Base-by-base conservation (phyloP, 331 rosid species). In the Acacia pycnantha region DNA sequence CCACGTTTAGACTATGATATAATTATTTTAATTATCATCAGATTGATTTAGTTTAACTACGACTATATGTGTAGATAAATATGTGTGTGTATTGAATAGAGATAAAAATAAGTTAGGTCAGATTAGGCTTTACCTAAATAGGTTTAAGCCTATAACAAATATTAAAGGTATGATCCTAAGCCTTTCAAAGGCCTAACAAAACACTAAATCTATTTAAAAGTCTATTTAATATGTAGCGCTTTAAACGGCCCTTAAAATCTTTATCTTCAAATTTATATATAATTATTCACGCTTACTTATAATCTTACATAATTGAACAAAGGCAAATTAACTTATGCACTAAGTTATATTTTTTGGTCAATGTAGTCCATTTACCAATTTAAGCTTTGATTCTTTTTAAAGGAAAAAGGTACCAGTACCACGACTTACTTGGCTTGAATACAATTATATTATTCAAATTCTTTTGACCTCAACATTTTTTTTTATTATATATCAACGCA, bases 91-190 rank as follows among this genome's bases (percentile, higher is more conserved):
- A 37, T 37, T 37, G 8, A 1, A 37, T 37, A 37, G 8, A 0
- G 41, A 37, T 37, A 2, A 1, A 37, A 37, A 37, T 37, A 5
- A 0, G 0, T 0, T 35, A 35, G 1, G 41, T 1, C 6, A 35
- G 8, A 2, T 1, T 37, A 37, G 2, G 2, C 2, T 37, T 37
- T 37, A 37, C 2, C 1, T 6, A 6, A 37, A 37, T 37, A 37
- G 0, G 41, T 6, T 1, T 1, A 2, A 2, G 0, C 8, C 9
- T 6, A 6, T 2, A 37, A 37, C 2, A 37, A 1, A 37, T 0
- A 37, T 37, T 37, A 37, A 37, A 35, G 6, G 0, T 0, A 6
- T 35, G 0, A 35, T 0, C 37, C 0, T 35, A 5, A 1, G 37
- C 0, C 0, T 35, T 35, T 35, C 5, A 33, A 33, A 33, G 6